A percentile compares a stretch with the other conserved stretches of the same genome.
Evolutionary conservation across 805 yeast genomes (phyloP).

Genomic region (Pichia rugopelliculosa): DNA sequence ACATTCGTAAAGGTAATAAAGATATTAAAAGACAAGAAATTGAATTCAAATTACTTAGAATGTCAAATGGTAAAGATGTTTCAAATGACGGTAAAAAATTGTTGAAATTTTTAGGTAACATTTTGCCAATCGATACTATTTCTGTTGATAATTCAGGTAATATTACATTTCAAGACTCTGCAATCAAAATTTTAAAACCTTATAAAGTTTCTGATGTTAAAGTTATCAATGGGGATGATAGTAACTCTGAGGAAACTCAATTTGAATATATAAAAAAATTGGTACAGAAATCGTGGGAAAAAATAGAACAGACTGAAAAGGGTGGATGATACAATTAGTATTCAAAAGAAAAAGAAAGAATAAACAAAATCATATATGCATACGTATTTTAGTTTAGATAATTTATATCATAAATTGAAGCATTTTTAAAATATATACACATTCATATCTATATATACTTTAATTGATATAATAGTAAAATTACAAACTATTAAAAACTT

Average conservation of each 20-base stretch:
- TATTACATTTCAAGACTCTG: slow-evolving; percentile 31
- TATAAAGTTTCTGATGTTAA: slow-evolving; percentile 28
- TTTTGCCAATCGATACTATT: slow-evolving; percentile 28
- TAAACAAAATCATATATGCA: background rate
- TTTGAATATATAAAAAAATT: slow-evolving; percentile 35
- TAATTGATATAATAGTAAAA: background rate
- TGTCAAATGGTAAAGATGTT: slow-evolving; percentile 17
- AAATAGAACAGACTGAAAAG: slow-evolving; percentile 37
- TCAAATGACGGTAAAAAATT: slow-evolving; percentile 25
- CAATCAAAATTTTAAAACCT: slow-evolving; percentile 34
- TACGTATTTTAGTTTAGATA: background rate
- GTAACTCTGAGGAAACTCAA: slow-evolving; percentile 20
- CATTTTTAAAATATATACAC: background rate
- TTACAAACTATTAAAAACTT: too few relatives aligned
- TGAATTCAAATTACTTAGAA: slow-evolving; percentile 19
- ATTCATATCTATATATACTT: background rate
- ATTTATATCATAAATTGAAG: background rate
- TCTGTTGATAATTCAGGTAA: slow-evolving; percentile 29
- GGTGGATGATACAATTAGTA: slow-evolving; percentile 36
- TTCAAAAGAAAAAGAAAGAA: background rate
- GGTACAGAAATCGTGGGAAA: slow-evolving; percentile 43
- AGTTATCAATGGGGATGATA: slow-evolving; percentile 18
- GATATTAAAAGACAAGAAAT: slow-evolving; percentile 17
- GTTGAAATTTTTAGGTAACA: slow-evolving; percentile 19
- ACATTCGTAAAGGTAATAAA: slow-evolving; percentile 14